Evolutionary conservation across 1,284 basidiomycete species (phyloP).

Genomic region (Irpex sp.): DNA sequence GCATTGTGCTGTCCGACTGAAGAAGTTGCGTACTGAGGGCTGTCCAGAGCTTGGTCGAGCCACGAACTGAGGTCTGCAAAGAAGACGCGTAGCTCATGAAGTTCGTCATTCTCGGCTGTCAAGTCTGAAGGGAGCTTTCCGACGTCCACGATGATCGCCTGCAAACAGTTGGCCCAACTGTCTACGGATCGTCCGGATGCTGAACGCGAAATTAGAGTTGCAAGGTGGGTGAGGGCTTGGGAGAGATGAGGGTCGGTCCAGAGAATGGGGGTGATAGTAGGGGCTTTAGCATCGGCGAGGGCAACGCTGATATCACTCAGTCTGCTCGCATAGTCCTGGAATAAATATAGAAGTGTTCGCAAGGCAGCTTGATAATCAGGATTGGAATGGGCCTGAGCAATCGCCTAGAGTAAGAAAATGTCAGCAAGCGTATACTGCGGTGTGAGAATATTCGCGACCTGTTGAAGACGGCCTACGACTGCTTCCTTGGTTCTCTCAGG

Average conservation of each 20-base stretch:
- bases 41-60: conserved; percentile 34
- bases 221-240: conserved; percentile 29
- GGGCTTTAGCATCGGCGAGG: conserved; percentile 16
- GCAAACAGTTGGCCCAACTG: conserved; percentile 27
- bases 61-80: conserved; percentile 31
- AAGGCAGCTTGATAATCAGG: conserved; percentile 35
- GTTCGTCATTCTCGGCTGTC: conserved; percentile 4
- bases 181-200: conserved; percentile 37
- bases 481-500: conserved; percentile 30
- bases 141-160: conserved; percentile 22
- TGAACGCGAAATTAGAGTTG: conserved; percentile 38
- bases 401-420: conserved; percentile 26
- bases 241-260: conserved; percentile 29
- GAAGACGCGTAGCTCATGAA: conserved; percentile 22
- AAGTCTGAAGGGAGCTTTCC: conserved; percentile 22
- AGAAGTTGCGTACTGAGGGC: conserved; percentile 33
- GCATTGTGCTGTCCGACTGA: conserved; percentile 26
- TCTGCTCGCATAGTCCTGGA: conserved; percentile 38
- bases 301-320: conserved; percentile 23
- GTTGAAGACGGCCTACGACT: conserved; percentile 33
- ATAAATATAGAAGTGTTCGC: conserved; percentile 34
- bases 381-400: conserved; percentile 35
- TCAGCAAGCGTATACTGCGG: not conserved
- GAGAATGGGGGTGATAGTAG: conserved; percentile 22
- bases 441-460: conserved; percentile 26